Base-by-base conservation (phyloP, 2,329 filamentous ascomycete species). In the Ascosphaera apis region DNA sequence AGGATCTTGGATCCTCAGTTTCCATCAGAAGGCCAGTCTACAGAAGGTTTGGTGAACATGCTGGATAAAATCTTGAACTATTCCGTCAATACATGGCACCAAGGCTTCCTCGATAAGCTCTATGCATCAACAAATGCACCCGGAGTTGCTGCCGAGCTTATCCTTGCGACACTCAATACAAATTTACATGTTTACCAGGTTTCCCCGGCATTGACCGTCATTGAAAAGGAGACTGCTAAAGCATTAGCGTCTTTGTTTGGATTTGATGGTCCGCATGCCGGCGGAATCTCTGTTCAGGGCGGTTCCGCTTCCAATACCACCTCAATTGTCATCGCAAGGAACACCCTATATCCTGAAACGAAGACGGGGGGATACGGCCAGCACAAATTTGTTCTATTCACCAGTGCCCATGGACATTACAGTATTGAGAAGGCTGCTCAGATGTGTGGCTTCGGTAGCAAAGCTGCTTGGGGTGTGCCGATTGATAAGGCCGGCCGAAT, bases 11-110 rank as follows among this genome's bases (percentile, higher is more conserved):
- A 55, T 31, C 43, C 62, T 5, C 45, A 52, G 4, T 58, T 82
- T 4, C 72, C 76, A 0, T 47, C 56, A 2, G 56, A 53, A 2
- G 73, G 69, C 5, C 60, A 58, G 41, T 76, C 74, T 1, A 77
- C 77, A 45, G 68, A 78, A 31, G 86, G 84, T 0, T 59, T 93
- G 21, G 59, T 92, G 18, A 64, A 71, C 23, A 69, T 70, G 2
- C 66, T 91, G 33, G 61, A 72, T 44, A 67, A 72, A 40, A 64
- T 93, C 15, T 63, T 95, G 31, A 65, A 69, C 43, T 83, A 91
- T 55, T 88, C 78, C 48, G 86, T 95, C 49, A 98, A 98, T 57
- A 93, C 86, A n/a, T 95, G 84, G 80, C 79, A 91, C 49, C 84
- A 92, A 55, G 86, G 86, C 8, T 98, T 95, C 56, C 58, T 95